A percentile compares a stretch with the other conserved stretches of the same genome.
Conservation (phyloP, 345 rosid species). For the Leavenworthia alabamica region DNA sequence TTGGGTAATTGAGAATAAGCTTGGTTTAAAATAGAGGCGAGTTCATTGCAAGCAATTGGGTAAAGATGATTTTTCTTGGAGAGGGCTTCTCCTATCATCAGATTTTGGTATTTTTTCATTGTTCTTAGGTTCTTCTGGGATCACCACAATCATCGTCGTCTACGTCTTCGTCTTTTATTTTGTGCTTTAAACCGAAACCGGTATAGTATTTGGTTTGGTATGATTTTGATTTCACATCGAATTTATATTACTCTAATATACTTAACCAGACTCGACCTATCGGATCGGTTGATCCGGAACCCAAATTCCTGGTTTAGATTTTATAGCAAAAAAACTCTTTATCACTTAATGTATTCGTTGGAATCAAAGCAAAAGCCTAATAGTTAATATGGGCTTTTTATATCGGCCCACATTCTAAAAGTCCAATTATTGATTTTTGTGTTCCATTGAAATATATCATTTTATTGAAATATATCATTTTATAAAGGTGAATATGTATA, state of each 20-base stretch:
- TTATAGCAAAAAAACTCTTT: too few species aligned
- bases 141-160: not conserved
- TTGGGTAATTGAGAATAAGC: constrained; percentile 53
- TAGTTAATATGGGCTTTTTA: not conserved
- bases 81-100: constrained; percentile 43
- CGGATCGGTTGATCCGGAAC: too few species aligned
- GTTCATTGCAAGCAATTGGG: constrained; percentile 67
- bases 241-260: too few species aligned
- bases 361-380: not conserved
- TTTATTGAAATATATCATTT: too few species aligned
- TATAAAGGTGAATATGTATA: too few species aligned
- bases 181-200: not conserved
- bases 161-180: not conserved
- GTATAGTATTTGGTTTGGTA: not conserved
- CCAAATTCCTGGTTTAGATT: too few species aligned
- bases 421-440: not conserved
- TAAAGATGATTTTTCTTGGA: constrained; percentile 36
- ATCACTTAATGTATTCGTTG: not conserved
- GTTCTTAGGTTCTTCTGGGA: constrained; percentile 2
- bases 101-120: constrained; percentile 46
- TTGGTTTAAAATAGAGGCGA: constrained; percentile 44
- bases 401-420: not conserved
- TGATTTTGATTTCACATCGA: not conserved
- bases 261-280: too few species aligned
- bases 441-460: not conserved